Evolutionary conservation across 441 rosid species (phyloP).

Genomic region (Adansonia madagascariensis): DNA sequence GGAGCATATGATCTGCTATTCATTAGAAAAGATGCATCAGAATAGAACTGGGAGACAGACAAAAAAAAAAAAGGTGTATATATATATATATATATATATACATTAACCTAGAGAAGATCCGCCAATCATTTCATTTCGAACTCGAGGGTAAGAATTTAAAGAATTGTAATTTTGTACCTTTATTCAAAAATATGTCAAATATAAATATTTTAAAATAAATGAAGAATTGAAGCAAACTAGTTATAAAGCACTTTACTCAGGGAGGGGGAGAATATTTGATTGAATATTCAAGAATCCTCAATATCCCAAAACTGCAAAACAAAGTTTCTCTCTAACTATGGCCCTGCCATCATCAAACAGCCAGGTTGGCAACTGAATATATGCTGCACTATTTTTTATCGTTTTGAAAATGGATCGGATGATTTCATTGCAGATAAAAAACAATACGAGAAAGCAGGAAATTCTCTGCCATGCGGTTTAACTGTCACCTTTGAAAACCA

Average conservation of each 20-base stretch:
- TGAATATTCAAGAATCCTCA: not conserved
- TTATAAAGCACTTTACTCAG: too few species aligned
- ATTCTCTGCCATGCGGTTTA: not conserved
- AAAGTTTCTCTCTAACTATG: not conserved
- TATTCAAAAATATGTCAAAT: too few species aligned
- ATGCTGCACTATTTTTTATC: too few species aligned
- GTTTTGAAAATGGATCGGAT: not conserved
- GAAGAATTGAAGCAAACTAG: too few species aligned
- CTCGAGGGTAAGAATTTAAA: too few species aligned
- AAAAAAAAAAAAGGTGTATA: not conserved
- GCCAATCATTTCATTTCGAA: slow-evolving; percentile 6
- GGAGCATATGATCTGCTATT: not conserved
- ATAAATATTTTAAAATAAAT: too few species aligned
- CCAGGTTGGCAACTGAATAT: not conserved
- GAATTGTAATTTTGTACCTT: too few species aligned
- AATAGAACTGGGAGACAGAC: not conserved
- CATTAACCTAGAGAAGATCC: not conserved
- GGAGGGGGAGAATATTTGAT: not conserved
- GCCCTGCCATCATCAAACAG: not conserved
- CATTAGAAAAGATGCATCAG: not conserved
- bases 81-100: not conserved
- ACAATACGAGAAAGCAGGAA: not conserved
- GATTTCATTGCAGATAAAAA: not conserved
- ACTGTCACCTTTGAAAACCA: not conserved
- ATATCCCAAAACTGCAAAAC: not conserved